Evolutionary conservation across 257 asterid genomes (phyloP), one percentile per base, ranked within the genome.

Genomic region (Lycium barbarum): DNA sequence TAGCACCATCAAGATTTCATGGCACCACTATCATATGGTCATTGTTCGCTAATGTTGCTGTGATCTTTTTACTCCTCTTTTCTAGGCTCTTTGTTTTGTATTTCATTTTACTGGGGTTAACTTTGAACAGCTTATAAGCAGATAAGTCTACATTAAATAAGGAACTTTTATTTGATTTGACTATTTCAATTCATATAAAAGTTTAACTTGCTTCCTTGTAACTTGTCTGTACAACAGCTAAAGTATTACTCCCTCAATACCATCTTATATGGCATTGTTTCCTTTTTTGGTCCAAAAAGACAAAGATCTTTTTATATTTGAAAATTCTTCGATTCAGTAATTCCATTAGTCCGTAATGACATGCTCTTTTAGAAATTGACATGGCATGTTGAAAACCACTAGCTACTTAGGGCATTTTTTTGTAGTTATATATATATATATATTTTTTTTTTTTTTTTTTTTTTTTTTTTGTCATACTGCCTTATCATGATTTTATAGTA

Each of bases 1-100:
- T 43, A 57, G 57, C 18, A 72, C 58, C 58, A 72, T 72, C 36
- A 72, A 72, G 80, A 72, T 35, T 72, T 72, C 80, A 72, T 43
- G 80, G 57, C 18, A 72, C 58, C 58, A 72, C 38, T 72, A 35
- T 17, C 54, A 18, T 61, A 61, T 61, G 35, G 35, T 3, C 35
- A 61, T 61, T 61, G 67, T 61, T 61, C 5, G 35, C 12, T 12
- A 45, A 43, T 45, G 18, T 14, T 45, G 18, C n/a, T 72, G 80
- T 45, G 58, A 45, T 72, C 58, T n/a, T 43, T 45, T 72, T 72
- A 72, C 36, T 9, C 55, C 57, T 72, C 79, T 45, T 72, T 72
- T 72, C 35, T 53, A 10, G 80, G 58, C 38, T 72, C 53, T 20
- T 35, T 72, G n/a, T 59, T 72, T 72, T 20, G 38, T 45, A 5